Evolutionary conservation across 306 rosid species (phyloP), one percentile per base, ranked within the genome.

Genomic region (Hylodesmum podocarpum): DNA sequence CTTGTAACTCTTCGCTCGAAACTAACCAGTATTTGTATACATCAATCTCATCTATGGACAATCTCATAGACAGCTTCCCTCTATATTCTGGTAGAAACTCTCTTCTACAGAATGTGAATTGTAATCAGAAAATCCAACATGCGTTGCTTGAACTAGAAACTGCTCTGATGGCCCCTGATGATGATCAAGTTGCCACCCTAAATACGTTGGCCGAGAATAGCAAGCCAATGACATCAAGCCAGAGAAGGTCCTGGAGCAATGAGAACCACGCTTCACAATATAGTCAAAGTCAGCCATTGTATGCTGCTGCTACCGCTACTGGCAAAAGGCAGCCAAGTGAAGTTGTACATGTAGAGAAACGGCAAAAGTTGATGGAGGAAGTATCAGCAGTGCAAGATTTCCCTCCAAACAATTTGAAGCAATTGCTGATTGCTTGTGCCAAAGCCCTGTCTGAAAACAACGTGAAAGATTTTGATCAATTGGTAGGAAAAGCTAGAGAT

Each of bases 141-240:
- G 83, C 83, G 1, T 79, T 96, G 85, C 86, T 87, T 68, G 89
- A 91, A 66, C 74, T 95, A 70, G 98, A 95, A 88, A 83, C 87
- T 75, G 94, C 86, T 79, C 77, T 96, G 70, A 96, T 96, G 99
- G 96, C 88, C 43, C 94, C 97, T 1, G 97, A 88, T 55, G 86
- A 86, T 27, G 86, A 90, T 55, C 84, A 71, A 62, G 77, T 73
- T 72, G 78, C 83, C 46, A 44, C 86, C 24, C 66, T 87, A 10
- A 80, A 82, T 55, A 21, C 83, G n/a, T 73, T 78, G 12, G 86
- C 82, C 13, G 88, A 81, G 40, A 84, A 82, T 66, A 77, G 69
- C 61, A 58, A 73, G 74, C 79, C 75, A 16, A 74, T 74, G 28
- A 55, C 75, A 29, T 66, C 86, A 3, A 82, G 71, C 14, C 87